These are phyloP conservation scores for Akanthomyces muscarius DNA, from an alignment of 2,329 filamentous ascomycete genomes.

Conservation along the genomic window DNA sequence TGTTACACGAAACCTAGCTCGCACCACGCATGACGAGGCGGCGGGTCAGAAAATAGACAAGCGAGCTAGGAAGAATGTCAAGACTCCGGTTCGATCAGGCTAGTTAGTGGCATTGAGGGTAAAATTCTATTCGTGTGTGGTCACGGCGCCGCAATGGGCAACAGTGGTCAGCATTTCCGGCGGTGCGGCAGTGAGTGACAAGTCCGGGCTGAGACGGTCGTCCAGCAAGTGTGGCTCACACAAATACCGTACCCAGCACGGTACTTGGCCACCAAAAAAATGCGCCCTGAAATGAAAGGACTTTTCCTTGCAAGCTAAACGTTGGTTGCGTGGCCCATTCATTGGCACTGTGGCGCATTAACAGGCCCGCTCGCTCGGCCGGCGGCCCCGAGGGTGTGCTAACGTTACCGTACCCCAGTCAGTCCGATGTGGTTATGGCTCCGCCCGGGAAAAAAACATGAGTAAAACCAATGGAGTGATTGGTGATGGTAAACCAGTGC, in stretches of 20 bases:
- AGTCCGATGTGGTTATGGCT: not conserved
- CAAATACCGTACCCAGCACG: not conserved
- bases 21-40: not conserved
- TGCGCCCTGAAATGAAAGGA: not conserved
- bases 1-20: not conserved
- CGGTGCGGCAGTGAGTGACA: not conserved
- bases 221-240: not conserved
- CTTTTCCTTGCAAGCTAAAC: not conserved
- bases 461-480: too few relatives aligned
- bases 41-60: not conserved
- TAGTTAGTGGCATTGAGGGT: not conserved
- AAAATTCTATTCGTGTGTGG: not conserved
- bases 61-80: not conserved
- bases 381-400: not conserved
- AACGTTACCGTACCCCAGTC: not conserved
- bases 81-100: constrained; percentile 4
- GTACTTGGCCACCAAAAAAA: not conserved
- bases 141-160: not conserved
- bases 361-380: not conserved
- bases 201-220: not conserved
- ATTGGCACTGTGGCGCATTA: not conserved
- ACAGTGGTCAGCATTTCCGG: not conserved
- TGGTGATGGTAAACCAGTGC: too few relatives aligned
- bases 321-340: not conserved
- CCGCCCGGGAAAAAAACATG: too few relatives aligned